Percentiles rank a stretch among this genome's conserved stretches.
phyloP scores from a whole-genome alignment of 176 grass and related monocot species.

The Carex pumila region DNA sequence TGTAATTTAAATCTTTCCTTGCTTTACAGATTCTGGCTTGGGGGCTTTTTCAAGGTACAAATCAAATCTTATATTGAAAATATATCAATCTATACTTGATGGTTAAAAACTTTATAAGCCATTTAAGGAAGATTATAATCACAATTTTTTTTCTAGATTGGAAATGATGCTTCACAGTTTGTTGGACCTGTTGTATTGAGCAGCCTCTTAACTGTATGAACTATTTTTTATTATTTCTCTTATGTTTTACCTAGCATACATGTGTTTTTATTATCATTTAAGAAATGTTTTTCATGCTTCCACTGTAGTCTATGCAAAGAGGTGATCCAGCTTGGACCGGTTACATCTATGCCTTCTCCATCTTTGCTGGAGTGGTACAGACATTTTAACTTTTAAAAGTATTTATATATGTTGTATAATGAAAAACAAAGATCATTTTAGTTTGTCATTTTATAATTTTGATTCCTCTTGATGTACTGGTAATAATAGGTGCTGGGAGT shows the following conservation, averaged over 20 bases:
- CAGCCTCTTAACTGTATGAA: constrained; percentile 63
- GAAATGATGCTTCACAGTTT: constrained; percentile 96
- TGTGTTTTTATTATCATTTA: background rate
- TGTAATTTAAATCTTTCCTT: constrained; percentile 3
- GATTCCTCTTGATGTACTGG: constrained; percentile 12
- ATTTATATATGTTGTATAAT: background rate
- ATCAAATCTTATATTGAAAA: background rate
- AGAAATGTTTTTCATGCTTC: background rate
- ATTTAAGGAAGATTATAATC: background rate
- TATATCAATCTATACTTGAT: background rate
- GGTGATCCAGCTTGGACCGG: constrained; percentile 80
- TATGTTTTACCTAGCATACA: background rate
- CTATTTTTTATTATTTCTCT: constrained; percentile 16
- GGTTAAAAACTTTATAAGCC: background rate
- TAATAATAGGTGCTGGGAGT: constrained; percentile 67
- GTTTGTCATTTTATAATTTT: background rate
- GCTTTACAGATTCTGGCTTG: constrained; percentile 75
- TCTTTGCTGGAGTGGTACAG: constrained; percentile 96
- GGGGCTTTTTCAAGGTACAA: constrained; percentile 88
- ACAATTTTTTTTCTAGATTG: constrained; percentile 49
- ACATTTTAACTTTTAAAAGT: background rate
- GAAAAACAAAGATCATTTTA: background rate
- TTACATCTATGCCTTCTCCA: constrained; percentile 89
- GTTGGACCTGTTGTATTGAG: constrained; percentile 85
- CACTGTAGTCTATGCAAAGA: constrained; percentile 84